Evolutionary conservation across 2,329 filamentous ascomycete species (phyloP).

Genomic region (Shiraia bambusicola): DNA sequence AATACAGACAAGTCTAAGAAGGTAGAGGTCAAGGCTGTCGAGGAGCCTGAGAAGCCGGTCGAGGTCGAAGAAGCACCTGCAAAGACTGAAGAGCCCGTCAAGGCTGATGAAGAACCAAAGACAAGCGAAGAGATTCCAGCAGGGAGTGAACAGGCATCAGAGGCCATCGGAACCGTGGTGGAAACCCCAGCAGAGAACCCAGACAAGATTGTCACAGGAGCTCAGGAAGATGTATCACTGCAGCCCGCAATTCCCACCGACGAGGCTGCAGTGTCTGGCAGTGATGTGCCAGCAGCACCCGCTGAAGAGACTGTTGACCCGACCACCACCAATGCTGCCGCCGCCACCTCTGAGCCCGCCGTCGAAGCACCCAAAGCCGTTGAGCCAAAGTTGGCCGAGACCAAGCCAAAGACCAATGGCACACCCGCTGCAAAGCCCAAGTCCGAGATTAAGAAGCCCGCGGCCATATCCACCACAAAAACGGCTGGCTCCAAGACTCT

Average conservation of each 20-base stretch:
- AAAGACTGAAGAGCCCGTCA: neutral
- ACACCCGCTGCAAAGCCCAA: slow-evolving; percentile 24
- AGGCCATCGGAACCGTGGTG: neutral
- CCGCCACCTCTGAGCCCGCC: slow-evolving; percentile 2
- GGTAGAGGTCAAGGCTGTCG: too few species aligned
- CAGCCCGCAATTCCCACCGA: slow-evolving; percentile 45
- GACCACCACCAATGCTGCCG: slow-evolving; percentile 9
- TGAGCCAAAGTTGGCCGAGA: slow-evolving; percentile 15
- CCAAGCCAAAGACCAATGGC: slow-evolving; percentile 21
- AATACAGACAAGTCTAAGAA: neutral
- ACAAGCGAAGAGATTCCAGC: neutral
- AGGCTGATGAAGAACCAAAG: slow-evolving; percentile 1
- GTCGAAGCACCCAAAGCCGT: slow-evolving; percentile 14
- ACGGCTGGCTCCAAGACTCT: slow-evolving; percentile 24
- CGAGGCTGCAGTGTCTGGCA: slow-evolving; percentile 41
- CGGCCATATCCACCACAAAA: slow-evolving; percentile 37
- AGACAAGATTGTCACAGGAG: slow-evolving; percentile 48
- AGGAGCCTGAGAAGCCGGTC: neutral
- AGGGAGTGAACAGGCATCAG: neutral
- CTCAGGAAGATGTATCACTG: slow-evolving; percentile 45
- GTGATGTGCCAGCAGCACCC: slow-evolving; percentile 39
- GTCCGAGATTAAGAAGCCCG: slow-evolving; percentile 33
- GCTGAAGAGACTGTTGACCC: slow-evolving; percentile 24
- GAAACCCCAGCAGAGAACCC: slow-evolving; percentile 35
- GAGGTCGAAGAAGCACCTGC: neutral